Conservation (phyloP, 306 rosid genomes). For the Alnus glutinosa region DNA sequence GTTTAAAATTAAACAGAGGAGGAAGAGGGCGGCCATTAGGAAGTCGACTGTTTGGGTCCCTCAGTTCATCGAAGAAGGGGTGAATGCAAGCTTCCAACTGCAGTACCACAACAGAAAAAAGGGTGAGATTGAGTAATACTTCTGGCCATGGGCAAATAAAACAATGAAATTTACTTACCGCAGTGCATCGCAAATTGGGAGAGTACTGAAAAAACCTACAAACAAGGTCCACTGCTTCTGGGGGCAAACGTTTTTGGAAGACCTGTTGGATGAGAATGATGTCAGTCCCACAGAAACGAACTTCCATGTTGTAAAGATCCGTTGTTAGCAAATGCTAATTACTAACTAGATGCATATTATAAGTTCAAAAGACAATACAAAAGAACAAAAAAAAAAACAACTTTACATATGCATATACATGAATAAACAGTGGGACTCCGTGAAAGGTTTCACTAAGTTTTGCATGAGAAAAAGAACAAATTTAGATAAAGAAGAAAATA, state of each 20-base stretch:
- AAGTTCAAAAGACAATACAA: too few species aligned
- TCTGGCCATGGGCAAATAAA: constrained; percentile 3
- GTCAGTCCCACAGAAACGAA: neutral
- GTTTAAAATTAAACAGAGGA: constrained; percentile 88
- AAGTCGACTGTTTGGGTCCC: constrained; percentile 93
- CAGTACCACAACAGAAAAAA: constrained; percentile 18
- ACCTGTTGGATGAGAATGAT: constrained; percentile 50
- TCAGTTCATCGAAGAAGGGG: constrained; percentile 96
- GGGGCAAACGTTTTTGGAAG: constrained; percentile 95
- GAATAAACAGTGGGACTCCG: neutral
- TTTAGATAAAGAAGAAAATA: neutral
- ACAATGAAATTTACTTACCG: constrained; percentile 54
- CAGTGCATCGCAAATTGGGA: constrained; percentile 96
- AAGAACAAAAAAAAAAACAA: neutral
- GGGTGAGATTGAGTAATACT: neutral
- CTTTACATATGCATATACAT: neutral
- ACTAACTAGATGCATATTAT: neutral
- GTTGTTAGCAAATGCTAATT: neutral
- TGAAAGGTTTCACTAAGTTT: neutral
- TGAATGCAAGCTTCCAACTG: constrained; percentile 99
- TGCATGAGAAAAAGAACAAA: neutral
- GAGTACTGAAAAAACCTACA: constrained; percentile 99
- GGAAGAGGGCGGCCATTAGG: constrained; percentile 99
- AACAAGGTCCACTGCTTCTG: constrained; percentile 98
- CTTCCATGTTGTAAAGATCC: neutral